These are phyloP conservation scores for Leishmania martiniquensis DNA, from an alignment of 208 protist genomes.

Conservation along the genomic window DNA sequence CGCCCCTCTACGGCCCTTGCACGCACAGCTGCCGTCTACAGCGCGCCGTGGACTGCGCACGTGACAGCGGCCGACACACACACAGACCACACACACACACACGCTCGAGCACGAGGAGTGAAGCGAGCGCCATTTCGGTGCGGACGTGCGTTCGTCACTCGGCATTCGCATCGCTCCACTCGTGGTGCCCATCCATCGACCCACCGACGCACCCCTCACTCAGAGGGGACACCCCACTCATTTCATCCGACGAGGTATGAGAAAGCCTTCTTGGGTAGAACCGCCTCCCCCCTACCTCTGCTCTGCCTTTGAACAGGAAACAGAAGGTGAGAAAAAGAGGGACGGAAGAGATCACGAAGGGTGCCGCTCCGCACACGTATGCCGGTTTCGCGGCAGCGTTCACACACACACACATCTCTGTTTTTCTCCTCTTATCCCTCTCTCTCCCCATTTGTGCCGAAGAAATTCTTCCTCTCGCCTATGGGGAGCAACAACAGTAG, in stretches of 20 bases:
- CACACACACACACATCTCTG: too few relatives aligned
- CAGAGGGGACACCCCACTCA: too few relatives aligned
- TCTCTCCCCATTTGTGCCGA: background rate
- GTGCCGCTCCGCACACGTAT: too few relatives aligned
- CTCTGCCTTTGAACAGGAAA: too few relatives aligned
- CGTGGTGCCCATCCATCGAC: background rate
- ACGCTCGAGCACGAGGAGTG: background rate
- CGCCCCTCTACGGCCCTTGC: background rate
- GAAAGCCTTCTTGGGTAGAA: background rate
- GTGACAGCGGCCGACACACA: background rate
- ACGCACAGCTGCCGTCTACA: background rate
- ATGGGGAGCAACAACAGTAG: constrained; percentile 8
- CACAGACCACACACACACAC: background rate
- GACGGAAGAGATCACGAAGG: too few relatives aligned
- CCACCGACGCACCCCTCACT: too few relatives aligned
- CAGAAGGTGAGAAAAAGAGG: background rate
- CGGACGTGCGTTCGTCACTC: background rate
- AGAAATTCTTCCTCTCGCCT: background rate
- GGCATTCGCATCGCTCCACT: background rate
- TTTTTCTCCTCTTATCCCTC: background rate
- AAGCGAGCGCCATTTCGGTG: background rate
- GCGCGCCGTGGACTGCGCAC: background rate
- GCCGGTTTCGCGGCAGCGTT: too few relatives aligned
- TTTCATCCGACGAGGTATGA: too few relatives aligned
- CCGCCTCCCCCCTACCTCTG: background rate